These are phyloP conservation scores for Triticum aestivum DNA, from an alignment of 176 grass and related monocot species.

Conservation along the genomic window DNA sequence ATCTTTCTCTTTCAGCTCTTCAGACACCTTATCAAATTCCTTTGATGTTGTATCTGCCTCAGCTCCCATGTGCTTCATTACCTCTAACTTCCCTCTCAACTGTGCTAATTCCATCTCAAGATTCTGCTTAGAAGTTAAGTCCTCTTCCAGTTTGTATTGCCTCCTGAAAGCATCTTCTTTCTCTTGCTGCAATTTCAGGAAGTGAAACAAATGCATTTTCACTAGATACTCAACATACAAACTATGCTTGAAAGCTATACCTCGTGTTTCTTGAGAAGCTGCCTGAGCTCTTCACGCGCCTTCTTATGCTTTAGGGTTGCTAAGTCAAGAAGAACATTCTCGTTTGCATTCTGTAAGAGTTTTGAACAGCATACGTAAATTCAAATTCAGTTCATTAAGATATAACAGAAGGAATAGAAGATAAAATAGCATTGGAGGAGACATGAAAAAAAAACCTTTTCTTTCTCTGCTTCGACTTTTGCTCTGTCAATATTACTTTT, in stretches of 20 bases:
- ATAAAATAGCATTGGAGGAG: conserved; percentile 7
- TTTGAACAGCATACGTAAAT: background rate
- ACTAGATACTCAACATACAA: background rate
- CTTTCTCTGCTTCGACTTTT: conserved; percentile 29
- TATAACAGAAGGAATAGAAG: background rate
- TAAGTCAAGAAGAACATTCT: conserved; percentile 42
- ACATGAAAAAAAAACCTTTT: conserved; percentile 24
- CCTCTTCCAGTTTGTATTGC: conserved; percentile 39
- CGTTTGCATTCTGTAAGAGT: conserved; percentile 53
- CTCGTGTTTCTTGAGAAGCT: conserved; percentile 51
- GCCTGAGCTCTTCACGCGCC: conserved; percentile 43
- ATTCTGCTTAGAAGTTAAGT: conserved; percentile 53
- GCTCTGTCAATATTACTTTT: conserved; percentile 17
- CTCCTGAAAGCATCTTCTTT: conserved; percentile 42
- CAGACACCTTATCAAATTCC: conserved; percentile 20
- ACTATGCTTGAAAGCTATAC: conserved; percentile 25
- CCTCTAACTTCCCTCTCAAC: conserved; percentile 48
- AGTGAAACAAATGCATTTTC: conserved; percentile 23
- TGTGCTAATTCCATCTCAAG: conserved; percentile 69
- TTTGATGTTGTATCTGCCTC: conserved; percentile 39
- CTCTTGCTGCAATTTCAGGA: conserved; percentile 38
- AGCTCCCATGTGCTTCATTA: conserved; percentile 51
- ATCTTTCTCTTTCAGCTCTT: conserved; percentile 45
- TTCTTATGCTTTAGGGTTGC: conserved; percentile 50
- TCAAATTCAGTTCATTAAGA: conserved; percentile 19